Evolutionary conservation across 305 asterid genomes (phyloP).

Genomic region (Fraxinus sp.): DNA sequence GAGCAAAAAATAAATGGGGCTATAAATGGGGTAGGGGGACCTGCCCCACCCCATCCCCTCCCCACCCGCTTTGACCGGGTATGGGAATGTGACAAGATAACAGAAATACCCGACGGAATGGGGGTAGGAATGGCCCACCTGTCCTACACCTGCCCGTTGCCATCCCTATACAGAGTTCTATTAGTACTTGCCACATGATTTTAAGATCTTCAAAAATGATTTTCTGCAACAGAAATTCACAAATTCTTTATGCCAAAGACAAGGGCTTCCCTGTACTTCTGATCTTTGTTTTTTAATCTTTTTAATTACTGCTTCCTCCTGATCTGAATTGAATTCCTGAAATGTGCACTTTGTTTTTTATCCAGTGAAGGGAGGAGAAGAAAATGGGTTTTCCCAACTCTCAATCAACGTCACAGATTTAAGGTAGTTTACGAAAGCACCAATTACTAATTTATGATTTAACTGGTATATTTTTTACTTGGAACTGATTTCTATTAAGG

Average conservation of each 20-base stretch:
- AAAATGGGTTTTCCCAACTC: conserved; percentile 90
- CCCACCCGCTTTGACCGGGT: too few species aligned
- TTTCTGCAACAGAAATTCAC: background rate
- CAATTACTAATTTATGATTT: background rate
- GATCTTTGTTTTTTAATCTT: background rate
- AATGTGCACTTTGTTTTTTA: conserved; percentile 17
- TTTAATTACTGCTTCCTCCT: background rate
- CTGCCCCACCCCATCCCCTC: too few species aligned
- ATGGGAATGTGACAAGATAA: too few species aligned
- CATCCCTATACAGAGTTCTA: background rate
- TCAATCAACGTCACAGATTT: conserved; percentile 42
- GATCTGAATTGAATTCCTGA: background rate
- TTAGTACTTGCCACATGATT: background rate
- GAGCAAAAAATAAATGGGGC: too few species aligned
- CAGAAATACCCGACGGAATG: too few species aligned
- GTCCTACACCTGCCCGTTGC: too few species aligned
- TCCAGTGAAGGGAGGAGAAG: conserved; percentile 94
- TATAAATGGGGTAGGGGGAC: too few species aligned
- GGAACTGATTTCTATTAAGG: background rate
- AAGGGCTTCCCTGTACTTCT: background rate
- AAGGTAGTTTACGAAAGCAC: conserved; percentile 45
- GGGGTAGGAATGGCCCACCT: too few species aligned
- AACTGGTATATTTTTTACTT: background rate
- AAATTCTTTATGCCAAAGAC: background rate
- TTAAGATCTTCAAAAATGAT: background rate